Conservation (phyloP, 1,284 basidiomycete genomes). For the Ceratobasidium sp. region DNA sequence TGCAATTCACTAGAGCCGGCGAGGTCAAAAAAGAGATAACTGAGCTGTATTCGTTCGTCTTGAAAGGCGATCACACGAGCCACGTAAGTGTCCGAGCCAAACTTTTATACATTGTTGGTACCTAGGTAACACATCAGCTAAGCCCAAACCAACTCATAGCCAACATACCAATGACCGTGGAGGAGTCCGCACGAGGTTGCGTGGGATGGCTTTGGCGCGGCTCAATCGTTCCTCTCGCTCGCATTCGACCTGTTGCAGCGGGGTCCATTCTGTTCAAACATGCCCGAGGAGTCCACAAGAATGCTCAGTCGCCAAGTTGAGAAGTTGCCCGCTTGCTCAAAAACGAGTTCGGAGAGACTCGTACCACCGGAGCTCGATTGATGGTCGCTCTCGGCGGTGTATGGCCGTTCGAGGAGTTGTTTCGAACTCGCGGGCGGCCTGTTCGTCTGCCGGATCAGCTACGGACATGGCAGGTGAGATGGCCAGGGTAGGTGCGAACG, state of each 20-base stretch:
- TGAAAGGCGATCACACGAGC: conserved; percentile 73
- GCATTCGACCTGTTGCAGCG: conserved; percentile 68
- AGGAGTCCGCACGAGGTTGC: conserved; percentile 58
- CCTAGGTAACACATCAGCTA: conserved; percentile 24
- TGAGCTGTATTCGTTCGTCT: conserved; percentile 73
- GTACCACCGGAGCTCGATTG: no score
- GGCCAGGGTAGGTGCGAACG: no score
- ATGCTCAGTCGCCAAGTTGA: no score
- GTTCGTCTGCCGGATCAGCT: no score
- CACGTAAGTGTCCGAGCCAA: conserved; percentile 68
- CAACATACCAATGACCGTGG: conserved; percentile 66
- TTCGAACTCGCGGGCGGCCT: no score
- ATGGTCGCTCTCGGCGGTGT: no score
- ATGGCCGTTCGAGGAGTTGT: no score
- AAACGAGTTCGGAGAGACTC: no score
- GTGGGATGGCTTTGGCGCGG: conserved; percentile 37
- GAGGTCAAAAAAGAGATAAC: conserved; percentile 67
- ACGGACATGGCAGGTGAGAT: no score
- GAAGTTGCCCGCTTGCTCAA: no score
- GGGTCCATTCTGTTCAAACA: conserved; percentile 64
- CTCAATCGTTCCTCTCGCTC: no score
- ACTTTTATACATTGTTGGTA: conserved; percentile 46
- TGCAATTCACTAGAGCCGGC: conserved; percentile 69
- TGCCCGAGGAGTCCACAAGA: no score
- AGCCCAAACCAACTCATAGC: conserved; percentile 55